Conservation (phyloP, 768 basidiomycete genomes). For the Collybia nuda region DNA sequence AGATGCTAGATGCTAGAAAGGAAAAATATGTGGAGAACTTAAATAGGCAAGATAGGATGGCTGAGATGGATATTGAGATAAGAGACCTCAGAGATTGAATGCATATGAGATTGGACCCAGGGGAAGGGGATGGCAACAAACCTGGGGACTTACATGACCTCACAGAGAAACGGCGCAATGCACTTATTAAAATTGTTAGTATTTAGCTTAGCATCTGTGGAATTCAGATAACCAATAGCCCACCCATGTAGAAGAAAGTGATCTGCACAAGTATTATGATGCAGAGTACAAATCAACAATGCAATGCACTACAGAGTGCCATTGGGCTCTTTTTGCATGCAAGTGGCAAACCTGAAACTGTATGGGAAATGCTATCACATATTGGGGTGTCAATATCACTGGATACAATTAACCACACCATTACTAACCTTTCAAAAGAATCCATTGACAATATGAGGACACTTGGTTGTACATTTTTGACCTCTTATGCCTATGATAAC, state of each 20-base stretch:
- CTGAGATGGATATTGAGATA: no score
- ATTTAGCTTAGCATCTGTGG: neutral
- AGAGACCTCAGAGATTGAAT: no score
- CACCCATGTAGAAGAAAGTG: constrained; percentile 16
- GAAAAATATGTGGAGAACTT: no score
- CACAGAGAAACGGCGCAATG: constrained; percentile 1
- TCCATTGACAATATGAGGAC: constrained; percentile 10
- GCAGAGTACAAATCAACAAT: constrained; percentile 21
- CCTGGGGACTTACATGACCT: no score
- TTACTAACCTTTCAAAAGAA: constrained; percentile 22
- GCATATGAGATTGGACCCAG: no score
- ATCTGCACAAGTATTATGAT: constrained; percentile 22
- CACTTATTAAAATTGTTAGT: constrained; percentile 1
- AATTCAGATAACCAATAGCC: neutral
- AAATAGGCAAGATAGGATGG: no score
- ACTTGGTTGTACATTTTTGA: constrained; percentile 22
- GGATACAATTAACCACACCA: constrained; percentile 18
- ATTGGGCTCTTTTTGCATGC: constrained; percentile 29
- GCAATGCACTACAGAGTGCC: constrained; percentile 21
- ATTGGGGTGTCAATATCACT: constrained; percentile 27
- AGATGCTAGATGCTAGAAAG: no score
- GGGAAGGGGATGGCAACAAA: no score
- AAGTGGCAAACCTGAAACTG: constrained; percentile 20
- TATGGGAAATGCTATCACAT: constrained; percentile 26
- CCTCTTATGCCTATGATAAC: constrained; percentile 39